Evolutionary conservation across 768 basidiomycete species (phyloP), one percentile per base, ranked within the genome.

Genomic region (Coprinopsis sp.): DNA sequence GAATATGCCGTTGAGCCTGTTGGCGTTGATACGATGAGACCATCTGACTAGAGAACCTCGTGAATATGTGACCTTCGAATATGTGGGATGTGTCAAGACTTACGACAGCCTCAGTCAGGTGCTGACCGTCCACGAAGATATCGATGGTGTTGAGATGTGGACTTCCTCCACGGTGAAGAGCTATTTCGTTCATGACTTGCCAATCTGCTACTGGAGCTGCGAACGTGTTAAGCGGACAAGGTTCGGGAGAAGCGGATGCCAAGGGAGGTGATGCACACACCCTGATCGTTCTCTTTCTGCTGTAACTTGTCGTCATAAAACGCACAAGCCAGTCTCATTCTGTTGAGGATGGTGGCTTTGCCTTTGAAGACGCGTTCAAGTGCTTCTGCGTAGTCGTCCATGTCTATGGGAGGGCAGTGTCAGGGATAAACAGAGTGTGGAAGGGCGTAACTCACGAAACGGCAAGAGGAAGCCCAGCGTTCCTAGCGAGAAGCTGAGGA

Each of bases 111-210:
- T 96, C 94, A 2, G 94, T 97, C 21, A 97, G 74, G 68, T 94
- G 92, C 59, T 96, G 91, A 0, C 87, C 91, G 56, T 97, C 91
- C 11, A 95, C 92, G 63, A 77, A 95, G 12, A 92, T 88, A 60
- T 96, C 92, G 46, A 96, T 91, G 3, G 91, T 90, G 54, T 91
- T 93, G 29, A 97, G 72, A 56, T 95, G 93, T 1, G 93, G 87
- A 53, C 88, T 89, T 18, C 89, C 81, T 11, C 94, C 94, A 22
- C 94, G 82, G 64, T 97, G 94, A 28, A 97, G 71, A 3, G 91
- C 84, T 48, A 97, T 82, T 64, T 97, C 94, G 59, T 97, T 97
- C 91, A 97, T 94, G 29, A 95, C 94, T 63, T 95, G 93, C 86
- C 89, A 93, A 53, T 85, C 92, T 87, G 51, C 47, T 58, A 39